Conservation (phyloP, 129 eudicot species). For the Flaveria sonorensis region DNA sequence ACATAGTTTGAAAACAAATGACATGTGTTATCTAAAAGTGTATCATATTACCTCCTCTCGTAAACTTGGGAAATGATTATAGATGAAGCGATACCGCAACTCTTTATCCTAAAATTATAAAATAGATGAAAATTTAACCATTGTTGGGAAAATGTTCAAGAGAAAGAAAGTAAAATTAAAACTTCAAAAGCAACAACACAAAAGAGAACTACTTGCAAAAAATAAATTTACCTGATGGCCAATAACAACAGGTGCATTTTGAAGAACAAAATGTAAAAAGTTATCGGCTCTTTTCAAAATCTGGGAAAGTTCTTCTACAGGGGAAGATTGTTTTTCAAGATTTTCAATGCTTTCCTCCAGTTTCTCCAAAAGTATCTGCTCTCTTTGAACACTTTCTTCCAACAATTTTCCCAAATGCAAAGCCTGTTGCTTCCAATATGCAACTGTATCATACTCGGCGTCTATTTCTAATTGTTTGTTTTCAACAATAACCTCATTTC, state of each 20-base stretch:
- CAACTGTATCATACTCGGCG: conserved; percentile 70
- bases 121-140: not conserved
- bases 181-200: conserved; percentile 3
- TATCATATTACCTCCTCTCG: conserved; percentile 73
- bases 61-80: conserved; percentile 82
- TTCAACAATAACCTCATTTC: conserved; percentile 50
- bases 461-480: conserved; percentile 65
- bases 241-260: conserved; percentile 91
- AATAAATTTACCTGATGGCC: conserved; percentile 85
- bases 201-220: not conserved
- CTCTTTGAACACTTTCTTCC: conserved; percentile 84
- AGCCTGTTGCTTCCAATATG: conserved; percentile 89
- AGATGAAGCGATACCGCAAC: conserved; percentile 82
- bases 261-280: conserved; percentile 88
- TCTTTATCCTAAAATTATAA: conserved; percentile 77
- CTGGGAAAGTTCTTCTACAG: conserved; percentile 87
- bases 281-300: conserved; percentile 90
- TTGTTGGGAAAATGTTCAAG: conserved; percentile 14
- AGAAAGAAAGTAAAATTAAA: conserved; percentile 11
- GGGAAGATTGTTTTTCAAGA: conserved; percentile 82
- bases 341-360: conserved; percentile 77
- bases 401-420: conserved; percentile 60
- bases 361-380: conserved; percentile 65
- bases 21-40: not conserved
- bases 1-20: not conserved